A percentile compares a stretch with the other conserved stretches of the same genome.
Conservation (phyloP, 495 filamentous ascomycete genomes). For the Aspergillus affinis region DNA sequence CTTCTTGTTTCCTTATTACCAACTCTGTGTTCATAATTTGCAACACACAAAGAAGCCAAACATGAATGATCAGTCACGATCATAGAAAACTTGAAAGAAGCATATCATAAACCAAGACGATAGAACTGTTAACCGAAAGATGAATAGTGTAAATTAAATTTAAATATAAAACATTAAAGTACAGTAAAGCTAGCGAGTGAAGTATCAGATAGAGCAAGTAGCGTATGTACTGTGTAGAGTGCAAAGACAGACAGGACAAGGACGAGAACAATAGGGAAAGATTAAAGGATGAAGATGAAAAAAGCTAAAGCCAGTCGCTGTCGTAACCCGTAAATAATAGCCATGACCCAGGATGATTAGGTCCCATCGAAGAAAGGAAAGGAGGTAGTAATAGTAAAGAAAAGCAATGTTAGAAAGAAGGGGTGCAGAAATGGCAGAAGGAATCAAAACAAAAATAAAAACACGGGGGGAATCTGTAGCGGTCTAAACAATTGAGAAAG, state of each 20-base stretch:
- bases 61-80: too few relatives aligned
- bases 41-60: too few relatives aligned
- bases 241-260: neutral
- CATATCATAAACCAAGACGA: too few relatives aligned
- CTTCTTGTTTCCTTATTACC: too few relatives aligned
- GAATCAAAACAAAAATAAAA: conserved; percentile 13
- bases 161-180: conserved; percentile 15
- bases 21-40: too few relatives aligned
- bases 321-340: conserved; percentile 19
- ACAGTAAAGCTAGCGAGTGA: neutral
- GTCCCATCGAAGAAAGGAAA: conserved; percentile 13
- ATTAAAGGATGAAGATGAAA: neutral
- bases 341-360: conserved; percentile 11
- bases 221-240: neutral
- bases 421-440: neutral
- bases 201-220: neutral
- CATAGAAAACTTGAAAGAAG: too few relatives aligned
- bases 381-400: conserved; percentile 8
- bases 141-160: neutral
- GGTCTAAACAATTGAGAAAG: neutral
- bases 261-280: neutral
- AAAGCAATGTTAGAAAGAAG: conserved; percentile 9
- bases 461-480: conserved; percentile 6
- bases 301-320: conserved; percentile 12
- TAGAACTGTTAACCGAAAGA: too few relatives aligned